Conservation (phyloP, 2,329 filamentous ascomycete species). For the Bimuria novae-zelandiae region DNA sequence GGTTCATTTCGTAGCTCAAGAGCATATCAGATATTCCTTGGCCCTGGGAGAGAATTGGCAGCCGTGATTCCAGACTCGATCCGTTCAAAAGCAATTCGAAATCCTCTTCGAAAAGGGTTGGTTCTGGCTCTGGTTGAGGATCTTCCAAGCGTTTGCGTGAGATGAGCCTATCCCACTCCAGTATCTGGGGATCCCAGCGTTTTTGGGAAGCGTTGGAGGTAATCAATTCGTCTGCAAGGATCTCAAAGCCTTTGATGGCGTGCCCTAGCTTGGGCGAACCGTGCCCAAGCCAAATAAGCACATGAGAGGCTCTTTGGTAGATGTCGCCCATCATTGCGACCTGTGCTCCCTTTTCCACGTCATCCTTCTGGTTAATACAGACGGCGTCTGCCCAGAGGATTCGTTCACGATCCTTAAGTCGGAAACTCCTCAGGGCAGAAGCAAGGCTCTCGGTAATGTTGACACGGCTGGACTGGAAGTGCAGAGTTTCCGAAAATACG, state of each 20-base stretch:
- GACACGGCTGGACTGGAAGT: background rate
- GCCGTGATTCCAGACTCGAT: background rate
- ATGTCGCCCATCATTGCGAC: conserved; percentile 19
- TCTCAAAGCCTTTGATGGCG: background rate
- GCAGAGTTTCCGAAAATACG: background rate
- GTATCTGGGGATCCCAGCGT: no score
- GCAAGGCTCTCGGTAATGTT: background rate
- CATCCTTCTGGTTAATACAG: conserved; percentile 17
- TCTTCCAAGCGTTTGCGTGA: no score
- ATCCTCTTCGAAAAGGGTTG: background rate
- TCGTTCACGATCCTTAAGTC: background rate
- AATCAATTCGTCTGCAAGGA: no score
- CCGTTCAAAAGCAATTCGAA: background rate
- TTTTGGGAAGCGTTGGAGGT: no score
- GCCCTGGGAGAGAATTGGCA: no score
- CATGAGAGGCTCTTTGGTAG: conserved; percentile 12
- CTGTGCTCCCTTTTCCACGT: conserved; percentile 13
- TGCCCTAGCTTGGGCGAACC: background rate
- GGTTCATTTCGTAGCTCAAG: background rate
- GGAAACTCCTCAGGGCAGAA: background rate
- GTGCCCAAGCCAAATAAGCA: conserved; percentile 22
- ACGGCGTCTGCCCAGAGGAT: background rate
- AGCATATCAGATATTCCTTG: no score
- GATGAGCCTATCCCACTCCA: no score
- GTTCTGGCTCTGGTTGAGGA: background rate